Percentiles rank a stretch among this genome's conserved stretches.
Evolutionary conservation across 192 early-diverging fungal genomes (phyloP).

Genomic region (Kappamyces sp.): DNA sequence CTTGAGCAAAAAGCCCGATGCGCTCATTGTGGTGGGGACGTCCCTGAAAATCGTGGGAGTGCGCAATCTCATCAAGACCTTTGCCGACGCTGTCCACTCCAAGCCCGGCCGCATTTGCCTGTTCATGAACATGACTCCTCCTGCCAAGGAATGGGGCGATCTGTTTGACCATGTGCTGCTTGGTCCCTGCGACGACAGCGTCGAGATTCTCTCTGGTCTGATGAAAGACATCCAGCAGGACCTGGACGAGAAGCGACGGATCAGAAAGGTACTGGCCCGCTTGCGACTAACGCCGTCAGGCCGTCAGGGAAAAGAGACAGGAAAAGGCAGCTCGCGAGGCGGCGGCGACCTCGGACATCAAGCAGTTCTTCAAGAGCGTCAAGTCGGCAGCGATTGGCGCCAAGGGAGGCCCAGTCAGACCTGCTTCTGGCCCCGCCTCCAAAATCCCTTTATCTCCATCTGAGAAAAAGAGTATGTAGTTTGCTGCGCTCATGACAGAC

Average conservation of each 20-base stretch:
- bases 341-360: neutral
- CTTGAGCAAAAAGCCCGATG: slow-evolving; percentile 58
- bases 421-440: too few relatives aligned
- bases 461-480: too few relatives aligned
- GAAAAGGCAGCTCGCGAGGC: neutral
- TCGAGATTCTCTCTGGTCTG: slow-evolving; percentile 4
- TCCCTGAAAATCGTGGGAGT: slow-evolving; percentile 78
- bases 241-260: neutral
- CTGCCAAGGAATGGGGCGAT: slow-evolving; percentile 64
- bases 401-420: too few relatives aligned
- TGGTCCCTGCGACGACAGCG: slow-evolving; percentile 59
- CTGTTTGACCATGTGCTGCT: slow-evolving; percentile 76
- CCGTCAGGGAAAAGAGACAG: neutral
- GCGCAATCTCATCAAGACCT: slow-evolving; percentile 66
- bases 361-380: neutral
- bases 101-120: slow-evolving; percentile 40
- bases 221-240: neutral
- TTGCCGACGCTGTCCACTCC: slow-evolving; percentile 42
- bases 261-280: neutral
- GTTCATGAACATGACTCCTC: slow-evolving; percentile 67
- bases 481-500: too few relatives aligned
- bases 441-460: too few relatives aligned
- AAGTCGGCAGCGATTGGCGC: neutral
- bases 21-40: slow-evolving; percentile 85
- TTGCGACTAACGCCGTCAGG: neutral